A percentile compares a stretch with the other conserved stretches of the same genome.
Evolutionary conservation across 306 rosid species (phyloP).

Genomic region (Vicia sativa): DNA sequence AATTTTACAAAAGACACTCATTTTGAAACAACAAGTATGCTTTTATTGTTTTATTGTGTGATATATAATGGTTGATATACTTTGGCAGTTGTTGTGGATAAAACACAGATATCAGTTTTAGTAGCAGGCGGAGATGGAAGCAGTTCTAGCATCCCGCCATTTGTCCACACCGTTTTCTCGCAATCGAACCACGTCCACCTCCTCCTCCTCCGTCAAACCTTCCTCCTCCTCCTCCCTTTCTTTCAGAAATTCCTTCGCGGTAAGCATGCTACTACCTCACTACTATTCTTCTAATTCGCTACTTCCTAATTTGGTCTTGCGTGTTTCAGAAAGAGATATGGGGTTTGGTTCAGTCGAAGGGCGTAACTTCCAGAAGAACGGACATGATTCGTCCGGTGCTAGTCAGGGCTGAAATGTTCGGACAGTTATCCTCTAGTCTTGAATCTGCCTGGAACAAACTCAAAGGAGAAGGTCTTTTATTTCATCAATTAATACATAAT

Average conservation of each 20-base stretch:
- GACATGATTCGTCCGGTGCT: conserved; percentile 52
- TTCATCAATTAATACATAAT: neutral
- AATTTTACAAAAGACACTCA: too few relatives aligned
- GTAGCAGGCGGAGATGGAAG: conserved; percentile 60
- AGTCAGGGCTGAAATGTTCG: conserved; percentile 95
- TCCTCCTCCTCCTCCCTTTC: conserved; percentile 60
- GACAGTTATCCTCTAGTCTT: conserved; percentile 87
- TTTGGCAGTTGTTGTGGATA: conserved; percentile 51
- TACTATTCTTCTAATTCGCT: neutral
- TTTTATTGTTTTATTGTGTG: too few relatives aligned
- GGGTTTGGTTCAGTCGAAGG: conserved; percentile 79
- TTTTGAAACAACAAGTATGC: too few relatives aligned
- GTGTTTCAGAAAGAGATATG: conserved; percentile 72
- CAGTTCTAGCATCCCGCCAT: conserved; percentile 75
- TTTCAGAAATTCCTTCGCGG: conserved; percentile 71
- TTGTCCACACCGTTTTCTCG: conserved; percentile 51
- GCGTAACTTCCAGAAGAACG: conserved; percentile 40
- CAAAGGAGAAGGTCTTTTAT: conserved; percentile 79
- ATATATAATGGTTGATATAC: too few relatives aligned
- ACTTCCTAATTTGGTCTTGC: conserved; percentile 5
- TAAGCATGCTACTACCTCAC: conserved; percentile 42
- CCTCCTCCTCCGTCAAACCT: neutral
- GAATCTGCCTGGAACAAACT: conserved; percentile 97
- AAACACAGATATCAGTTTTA: conserved; percentile 2
- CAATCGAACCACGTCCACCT: conserved; percentile 26